A percentile compares a stretch with the other conserved stretches of the same genome.
phyloP scores from a whole-genome alignment of 2,329 filamentous ascomycete species.

The Sclerotinia glacialis region DNA sequence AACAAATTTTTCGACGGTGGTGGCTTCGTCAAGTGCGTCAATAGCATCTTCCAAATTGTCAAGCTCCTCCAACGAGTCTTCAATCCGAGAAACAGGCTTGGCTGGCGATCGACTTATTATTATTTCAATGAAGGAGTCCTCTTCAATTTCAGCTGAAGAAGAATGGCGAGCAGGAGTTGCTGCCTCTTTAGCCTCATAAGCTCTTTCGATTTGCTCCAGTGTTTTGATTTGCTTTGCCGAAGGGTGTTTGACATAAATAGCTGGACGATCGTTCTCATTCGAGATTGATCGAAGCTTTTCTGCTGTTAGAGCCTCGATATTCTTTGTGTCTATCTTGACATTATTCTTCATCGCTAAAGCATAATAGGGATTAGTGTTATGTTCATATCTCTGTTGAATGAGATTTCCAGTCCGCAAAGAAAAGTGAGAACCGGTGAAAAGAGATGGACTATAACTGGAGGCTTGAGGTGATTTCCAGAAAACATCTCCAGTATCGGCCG shows the following conservation, averaged over 20 bases:
- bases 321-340: neutral
- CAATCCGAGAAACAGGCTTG: conserved; percentile 49
- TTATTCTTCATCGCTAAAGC: conserved; percentile 29
- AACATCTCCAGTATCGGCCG: conserved; percentile 12
- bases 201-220: conserved; percentile 35
- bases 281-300: neutral
- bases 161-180: conserved; percentile 5
- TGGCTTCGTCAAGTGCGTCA: conserved; percentile 43
- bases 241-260: neutral
- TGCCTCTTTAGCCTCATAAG: conserved; percentile 19
- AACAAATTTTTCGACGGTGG: conserved; percentile 31
- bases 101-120: conserved; percentile 42
- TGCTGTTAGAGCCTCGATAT: neutral
- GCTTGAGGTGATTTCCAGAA: conserved; percentile 20
- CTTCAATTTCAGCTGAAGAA: conserved; percentile 25
- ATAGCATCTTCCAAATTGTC: conserved; percentile 61
- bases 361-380: conserved; percentile 22
- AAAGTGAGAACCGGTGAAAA: conserved; percentile 22
- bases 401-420: conserved; percentile 18
- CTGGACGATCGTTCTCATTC: neutral
- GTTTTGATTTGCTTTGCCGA: conserved; percentile 30
- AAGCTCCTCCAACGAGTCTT: conserved; percentile 62
- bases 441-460: conserved; percentile 24
- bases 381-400: conserved; percentile 8
- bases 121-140: conserved; percentile 42